Evolutionary conservation across 768 basidiomycete species (phyloP), one percentile per base, ranked within the genome.

Genomic region (Polyporus arcularius): DNA sequence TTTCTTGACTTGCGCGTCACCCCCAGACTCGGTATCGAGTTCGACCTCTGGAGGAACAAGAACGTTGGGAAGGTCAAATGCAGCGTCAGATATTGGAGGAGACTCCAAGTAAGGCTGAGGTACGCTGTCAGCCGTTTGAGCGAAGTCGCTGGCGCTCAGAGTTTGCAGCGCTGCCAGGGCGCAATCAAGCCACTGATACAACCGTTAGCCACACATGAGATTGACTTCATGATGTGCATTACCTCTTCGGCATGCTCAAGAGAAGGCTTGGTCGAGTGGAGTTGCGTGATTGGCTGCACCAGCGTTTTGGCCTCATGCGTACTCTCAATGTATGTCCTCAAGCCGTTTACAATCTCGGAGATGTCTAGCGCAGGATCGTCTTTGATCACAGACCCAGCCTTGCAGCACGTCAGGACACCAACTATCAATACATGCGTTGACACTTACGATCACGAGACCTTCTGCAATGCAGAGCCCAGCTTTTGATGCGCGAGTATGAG

Each of bases 21-120:
- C 89, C 16, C 86, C 86, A 16, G 85, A 79, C 52, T 92, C 89
- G 0, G 82, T 81, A 42, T 93, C 92, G 9, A 92, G 79, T 65
- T 94, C 93, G 31, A 88, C 84, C 72, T 96, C 94, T 1, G 94
- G 94, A 2, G 94, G 93, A 0, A 96, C 92, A 16, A 96, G 79
- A 42, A 95, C 85, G 38, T 85, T 80, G 5, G 92, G 92, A 10
- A 96, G 78, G 32, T 85, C 81, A 65, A 90, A 93, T 2, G 84
- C 81, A 8, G 77, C 71, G 15, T 80, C 73, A 4, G 70, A 66
- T 21, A 80, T 74, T 28, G 78, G 77, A 0, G 80, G 74, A 60
- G 81, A 78, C 39, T 78, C 74, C 11, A 78, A 69, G 66, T 90
- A 92, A 3, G 90, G 90, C 63, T 87, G 87, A 9, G 85, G 84